Percentiles rank a stretch among this genome's conserved stretches.
Evolutionary conservation across 345 rosid species (phyloP).

Genomic region (Euphorbia pulcherrima): DNA sequence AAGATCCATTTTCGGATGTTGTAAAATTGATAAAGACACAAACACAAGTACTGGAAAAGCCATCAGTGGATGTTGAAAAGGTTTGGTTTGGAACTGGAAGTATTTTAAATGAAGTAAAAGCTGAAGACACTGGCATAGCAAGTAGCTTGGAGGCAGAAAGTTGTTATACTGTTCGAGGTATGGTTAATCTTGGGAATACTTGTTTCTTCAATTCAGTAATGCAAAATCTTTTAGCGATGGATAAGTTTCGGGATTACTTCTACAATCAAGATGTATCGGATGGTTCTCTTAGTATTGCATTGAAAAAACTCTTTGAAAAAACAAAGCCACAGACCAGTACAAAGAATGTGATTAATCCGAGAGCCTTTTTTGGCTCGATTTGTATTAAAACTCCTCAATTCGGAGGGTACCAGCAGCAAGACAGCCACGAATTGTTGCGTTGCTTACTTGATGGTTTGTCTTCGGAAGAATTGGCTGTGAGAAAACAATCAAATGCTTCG

Average conservation of each 20-base stretch:
- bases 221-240: conserved; percentile 84
- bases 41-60: conserved; percentile 26
- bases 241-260: conserved; percentile 52
- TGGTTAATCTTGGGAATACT: conserved; percentile 92
- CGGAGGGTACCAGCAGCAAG: conserved; percentile 91
- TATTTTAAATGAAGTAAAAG: conserved; percentile 39
- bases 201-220: conserved; percentile 93
- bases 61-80: conserved; percentile 51
- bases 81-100: conserved; percentile 62
- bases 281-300: conserved; percentile 59
- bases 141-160: conserved; percentile 42
- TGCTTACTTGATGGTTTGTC: conserved; percentile 82
- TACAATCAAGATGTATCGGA: conserved; percentile 42
- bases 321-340: conserved; percentile 50
- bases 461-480: conserved; percentile 60
- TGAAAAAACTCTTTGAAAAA: conserved; percentile 73
- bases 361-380: conserved; percentile 53
- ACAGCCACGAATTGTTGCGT: conserved; percentile 86
- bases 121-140: conserved; percentile 23
- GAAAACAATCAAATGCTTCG: conserved; percentile 41
- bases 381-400: conserved; percentile 88
- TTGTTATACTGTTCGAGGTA: conserved; percentile 63
- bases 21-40: conserved; percentile 59
- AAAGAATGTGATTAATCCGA: conserved; percentile 71
- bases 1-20: conserved; percentile 47